Conservation (phyloP, 441 rosid species). For the Eutrema salsugineum region DNA sequence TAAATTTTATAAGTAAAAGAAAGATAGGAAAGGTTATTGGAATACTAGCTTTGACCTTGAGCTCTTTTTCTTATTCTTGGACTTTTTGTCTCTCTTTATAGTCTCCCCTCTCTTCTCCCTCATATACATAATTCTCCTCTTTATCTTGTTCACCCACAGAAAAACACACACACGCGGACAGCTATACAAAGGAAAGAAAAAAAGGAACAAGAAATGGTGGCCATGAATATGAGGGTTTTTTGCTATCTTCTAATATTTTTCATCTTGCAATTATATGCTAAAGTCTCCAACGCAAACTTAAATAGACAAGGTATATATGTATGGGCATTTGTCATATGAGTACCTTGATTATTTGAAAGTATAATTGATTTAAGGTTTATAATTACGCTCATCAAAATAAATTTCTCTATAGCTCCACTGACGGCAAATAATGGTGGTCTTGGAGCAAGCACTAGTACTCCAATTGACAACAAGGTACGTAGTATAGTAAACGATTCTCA, state of each 20-base stretch:
- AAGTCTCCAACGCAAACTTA: constrained; percentile 15
- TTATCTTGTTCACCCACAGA: background rate
- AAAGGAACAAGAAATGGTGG: constrained; percentile 19
- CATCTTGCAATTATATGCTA: constrained; percentile 13
- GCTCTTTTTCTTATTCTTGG: constrained; percentile 29
- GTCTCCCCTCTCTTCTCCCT: background rate
- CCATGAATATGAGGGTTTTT: constrained; percentile 5
- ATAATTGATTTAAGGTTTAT: background rate
- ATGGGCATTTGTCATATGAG: background rate
- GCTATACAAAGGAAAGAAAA: background rate
- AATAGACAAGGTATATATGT: constrained; percentile 15
- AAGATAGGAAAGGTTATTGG: constrained; percentile 16
- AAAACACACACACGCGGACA: background rate
- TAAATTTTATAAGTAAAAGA: background rate
- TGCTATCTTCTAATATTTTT: constrained; percentile 20
- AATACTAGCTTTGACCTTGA: constrained; percentile 33
- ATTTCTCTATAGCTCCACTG: background rate
- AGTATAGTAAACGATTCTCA: background rate
- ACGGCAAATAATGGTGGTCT: background rate
- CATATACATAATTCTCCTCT: background rate
- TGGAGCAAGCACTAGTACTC: background rate
- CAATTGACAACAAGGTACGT: constrained; percentile 5
- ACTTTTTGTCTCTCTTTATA: constrained; percentile 30
- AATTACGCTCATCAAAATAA: background rate
- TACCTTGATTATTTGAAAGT: background rate